Evolutionary conservation across 106 monocot genomes (phyloP), one percentile per base, ranked within the genome.

Genomic region (Dendrobium huoshanense): DNA sequence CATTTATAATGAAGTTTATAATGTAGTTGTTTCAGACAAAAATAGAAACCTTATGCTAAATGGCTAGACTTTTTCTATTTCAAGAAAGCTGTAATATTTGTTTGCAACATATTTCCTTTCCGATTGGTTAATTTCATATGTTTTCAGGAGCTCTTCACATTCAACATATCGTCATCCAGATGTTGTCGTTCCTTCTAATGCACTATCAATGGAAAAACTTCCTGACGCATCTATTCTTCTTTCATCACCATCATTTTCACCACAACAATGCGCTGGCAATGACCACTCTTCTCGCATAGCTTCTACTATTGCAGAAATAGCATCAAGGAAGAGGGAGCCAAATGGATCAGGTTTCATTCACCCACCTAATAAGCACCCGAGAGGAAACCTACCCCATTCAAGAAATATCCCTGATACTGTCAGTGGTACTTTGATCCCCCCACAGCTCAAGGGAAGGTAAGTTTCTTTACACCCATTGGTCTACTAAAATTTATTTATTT

Each of bases 391-490:
- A 74, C 67, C 77, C 19, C 80, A 78, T 78, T 58, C 83, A 79
- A 91, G 86, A 81, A 86, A 83, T 83, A 64, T 77, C 19, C 82
- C 87, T 42, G 81, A 84, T 7, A 86, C 74, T 56, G n/a, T 61
- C 1, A 85, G 83, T 64, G 72, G 75, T 24, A 0, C 78, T 77
- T 49, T 91, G n/a, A 64, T 92, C 83, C 96, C 96, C 58, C 96
- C 96, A 72, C 96, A 96, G 80, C 87, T 96, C 22, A 87, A 70
- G 73, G 94, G 96, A 79, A 96, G 96, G 96, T 96, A 78, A 73
- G 87, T 82, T 75, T 74, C 24, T n/a, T 68, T 54, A 49, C 29
- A 44, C 15, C 77, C 49, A 15, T 72, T 83, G 44, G 33, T 55
- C 37, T 82, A 1, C 10, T 77, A 65, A 64, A 64, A 24, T 64